phyloP scores from a whole-genome alignment of 1,284 basidiomycete genomes.

The Cryptococcus sp. region DNA sequence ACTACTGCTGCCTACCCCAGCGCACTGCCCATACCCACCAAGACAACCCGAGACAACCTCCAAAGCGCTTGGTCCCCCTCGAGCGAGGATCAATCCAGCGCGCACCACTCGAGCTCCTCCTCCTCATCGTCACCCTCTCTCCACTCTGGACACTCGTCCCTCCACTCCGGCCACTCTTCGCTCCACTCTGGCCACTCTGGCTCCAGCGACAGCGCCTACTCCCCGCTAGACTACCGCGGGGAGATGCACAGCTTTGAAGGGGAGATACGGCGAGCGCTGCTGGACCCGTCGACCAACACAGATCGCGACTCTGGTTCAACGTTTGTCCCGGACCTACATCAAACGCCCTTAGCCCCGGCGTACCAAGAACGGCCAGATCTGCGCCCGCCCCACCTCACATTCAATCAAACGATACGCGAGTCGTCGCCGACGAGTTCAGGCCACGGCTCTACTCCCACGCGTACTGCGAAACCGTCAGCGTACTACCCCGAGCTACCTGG shows the following conservation, averaged over 20 bases:
- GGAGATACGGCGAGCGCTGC: background rate
- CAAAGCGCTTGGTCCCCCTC: constrained; percentile 8
- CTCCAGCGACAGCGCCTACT: background rate
- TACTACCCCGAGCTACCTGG: constrained; percentile 3
- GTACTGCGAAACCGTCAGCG: background rate
- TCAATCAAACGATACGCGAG: constrained; percentile 2
- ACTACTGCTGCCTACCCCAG: background rate
- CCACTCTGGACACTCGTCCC: no score
- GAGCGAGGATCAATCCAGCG: constrained; percentile 7
- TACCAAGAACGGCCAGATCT: constrained; percentile 18
- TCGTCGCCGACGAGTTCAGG: constrained; percentile 5
- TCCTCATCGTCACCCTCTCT: no score
- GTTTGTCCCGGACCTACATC: constrained; percentile 7
- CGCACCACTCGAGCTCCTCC: no score
- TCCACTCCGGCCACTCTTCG: background rate
- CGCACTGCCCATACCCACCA: background rate
- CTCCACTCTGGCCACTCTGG: background rate
- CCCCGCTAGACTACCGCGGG: background rate
- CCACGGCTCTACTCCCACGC: background rate
- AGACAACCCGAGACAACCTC: background rate
- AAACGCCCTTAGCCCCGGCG: constrained; percentile 21
- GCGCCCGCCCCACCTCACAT: constrained; percentile 9
- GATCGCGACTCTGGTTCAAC: constrained; percentile 22
- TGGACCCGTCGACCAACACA: constrained; percentile 2
- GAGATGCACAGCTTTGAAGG: background rate